Base-by-base conservation (phyloP, 306 rosid genomes). In the Pyrus communis region DNA sequence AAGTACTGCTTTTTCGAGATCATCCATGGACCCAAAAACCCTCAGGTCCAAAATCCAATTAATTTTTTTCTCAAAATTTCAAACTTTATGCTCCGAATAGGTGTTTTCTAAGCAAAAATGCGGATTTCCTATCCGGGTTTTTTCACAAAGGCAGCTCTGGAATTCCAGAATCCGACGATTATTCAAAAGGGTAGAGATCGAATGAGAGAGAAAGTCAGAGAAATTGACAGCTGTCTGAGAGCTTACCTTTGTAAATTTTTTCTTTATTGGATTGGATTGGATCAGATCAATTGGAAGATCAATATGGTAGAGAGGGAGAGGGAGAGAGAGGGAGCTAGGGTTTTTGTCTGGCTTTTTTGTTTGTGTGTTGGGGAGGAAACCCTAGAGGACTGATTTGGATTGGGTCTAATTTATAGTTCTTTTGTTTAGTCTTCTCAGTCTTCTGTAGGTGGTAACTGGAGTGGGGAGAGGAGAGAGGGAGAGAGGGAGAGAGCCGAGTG, bases 1-100 rank as follows among this genome's bases (percentile, higher is more conserved):
- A 22, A 95, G 87, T 82, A 95, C 83, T 9, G 92, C 99, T 68
- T 88, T 90, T 31, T 95, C 99, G 11, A 95, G 87, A 86, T 92
- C 99, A 82, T 86, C 99, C 99, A 95, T 95, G 40, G 73, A 64
- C 62, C 75, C 35, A 68, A 84, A 75, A 38, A 49, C 64, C 78
- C 18, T 28, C 15, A 35, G 70, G 66, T 31, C 80, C 75, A 11
- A 72, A 73, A 33, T 54, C 78, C 67, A n/a, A 67, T 77, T 63
- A 82, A 84, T 4, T 83, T 38, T 15, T 71, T 63, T 27, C 30
- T 43, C 71, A 76, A 85, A 43, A 83, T 82, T 75, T 71, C 78
- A 14, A 42, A 30, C 78, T 75, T 46, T 87, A 74, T 74, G 42
- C 82, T 79, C 54, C 17, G 69, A 74, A 35, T 14, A 73, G 40